Conservation (phyloP, 176 grass and related monocot genomes). For the Microstegium vimineum region DNA sequence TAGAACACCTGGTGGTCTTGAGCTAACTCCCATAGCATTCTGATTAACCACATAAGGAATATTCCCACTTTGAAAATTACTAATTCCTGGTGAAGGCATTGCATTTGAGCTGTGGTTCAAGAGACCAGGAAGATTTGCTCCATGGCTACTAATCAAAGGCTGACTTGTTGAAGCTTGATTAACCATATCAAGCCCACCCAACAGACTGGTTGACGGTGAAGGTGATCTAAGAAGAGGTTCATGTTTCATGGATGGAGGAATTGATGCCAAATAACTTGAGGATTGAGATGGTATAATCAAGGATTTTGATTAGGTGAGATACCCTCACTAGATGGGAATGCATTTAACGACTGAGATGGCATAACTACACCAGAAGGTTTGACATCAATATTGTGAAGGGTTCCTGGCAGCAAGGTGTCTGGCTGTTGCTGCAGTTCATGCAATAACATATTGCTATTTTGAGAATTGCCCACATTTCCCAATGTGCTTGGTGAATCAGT, state of each 20-base stretch:
- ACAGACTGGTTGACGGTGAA: constrained; percentile 42
- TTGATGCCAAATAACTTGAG: constrained; percentile 36
- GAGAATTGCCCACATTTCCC: constrained; percentile 42
- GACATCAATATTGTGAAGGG: constrained; percentile 53
- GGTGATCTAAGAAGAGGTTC: constrained; percentile 38
- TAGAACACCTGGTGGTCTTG: constrained; percentile 41
- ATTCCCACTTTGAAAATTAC: constrained; percentile 49
- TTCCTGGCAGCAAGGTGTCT: constrained; percentile 51
- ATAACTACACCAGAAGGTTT: constrained; percentile 86
- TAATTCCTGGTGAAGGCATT: constrained; percentile 40
- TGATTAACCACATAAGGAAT: constrained; percentile 41
- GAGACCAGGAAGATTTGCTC: constrained; percentile 37
- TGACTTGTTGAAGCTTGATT: constrained; percentile 55
- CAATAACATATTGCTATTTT: constrained; percentile 47
- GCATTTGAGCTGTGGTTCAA: constrained; percentile 41
- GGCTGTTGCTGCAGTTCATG: constrained; percentile 65
- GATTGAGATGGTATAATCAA: constrained; percentile 53
- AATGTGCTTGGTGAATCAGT: constrained; percentile 28
- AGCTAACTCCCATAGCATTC: constrained; percentile 36
- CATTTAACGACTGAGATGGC: constrained; percentile 61
- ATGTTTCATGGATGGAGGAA: constrained; percentile 64
- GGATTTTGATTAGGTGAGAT: constrained; percentile 53
- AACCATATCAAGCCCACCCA: constrained; percentile 53
- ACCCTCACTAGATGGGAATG: constrained; percentile 49
- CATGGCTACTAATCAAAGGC: constrained; percentile 37